These are phyloP conservation scores for Aegilops umbellulata DNA, from an alignment of 176 grass and related monocot species.

Conservation along the genomic window DNA sequence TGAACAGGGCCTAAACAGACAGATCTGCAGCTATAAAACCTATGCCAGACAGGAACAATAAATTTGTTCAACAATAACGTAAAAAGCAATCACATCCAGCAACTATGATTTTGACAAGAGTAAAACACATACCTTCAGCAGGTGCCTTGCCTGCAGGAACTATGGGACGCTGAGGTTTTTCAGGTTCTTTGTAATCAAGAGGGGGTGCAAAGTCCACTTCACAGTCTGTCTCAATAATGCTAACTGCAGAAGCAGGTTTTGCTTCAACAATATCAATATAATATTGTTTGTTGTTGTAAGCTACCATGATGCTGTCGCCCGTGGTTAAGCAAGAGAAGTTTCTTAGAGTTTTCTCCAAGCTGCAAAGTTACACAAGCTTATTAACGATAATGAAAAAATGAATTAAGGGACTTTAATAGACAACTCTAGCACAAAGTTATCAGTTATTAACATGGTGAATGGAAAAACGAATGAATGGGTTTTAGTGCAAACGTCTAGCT, in stretches of 20 bases:
- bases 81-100: background rate
- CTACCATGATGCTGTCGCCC: slow-evolving; percentile 79
- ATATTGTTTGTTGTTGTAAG: slow-evolving; percentile 92
- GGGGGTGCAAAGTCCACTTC: slow-evolving; percentile 96
- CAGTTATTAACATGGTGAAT: slow-evolving; percentile 47
- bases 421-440: background rate
- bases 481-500: background rate
- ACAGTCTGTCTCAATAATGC: slow-evolving; percentile 92
- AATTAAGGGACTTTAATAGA: background rate
- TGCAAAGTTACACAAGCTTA: slow-evolving; percentile 28
- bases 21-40: slow-evolving; percentile 8
- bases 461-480: background rate
- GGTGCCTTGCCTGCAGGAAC: slow-evolving; percentile 38
- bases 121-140: slow-evolving; percentile 53
- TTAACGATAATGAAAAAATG: slow-evolving; percentile 13
- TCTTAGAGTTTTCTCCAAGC: slow-evolving; percentile 79
- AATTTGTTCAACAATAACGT: background rate
- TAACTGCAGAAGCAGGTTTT: slow-evolving; percentile 80
- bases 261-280: slow-evolving; percentile 93
- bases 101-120: slow-evolving; percentile 8
- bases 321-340: slow-evolving; percentile 91
- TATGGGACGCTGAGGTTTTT: slow-evolving; percentile 34
- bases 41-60: background rate
- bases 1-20: background rate
- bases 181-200: slow-evolving; percentile 80